Conservation (phyloP, 1,284 basidiomycete genomes). For the Bjerkandera adusta region DNA sequence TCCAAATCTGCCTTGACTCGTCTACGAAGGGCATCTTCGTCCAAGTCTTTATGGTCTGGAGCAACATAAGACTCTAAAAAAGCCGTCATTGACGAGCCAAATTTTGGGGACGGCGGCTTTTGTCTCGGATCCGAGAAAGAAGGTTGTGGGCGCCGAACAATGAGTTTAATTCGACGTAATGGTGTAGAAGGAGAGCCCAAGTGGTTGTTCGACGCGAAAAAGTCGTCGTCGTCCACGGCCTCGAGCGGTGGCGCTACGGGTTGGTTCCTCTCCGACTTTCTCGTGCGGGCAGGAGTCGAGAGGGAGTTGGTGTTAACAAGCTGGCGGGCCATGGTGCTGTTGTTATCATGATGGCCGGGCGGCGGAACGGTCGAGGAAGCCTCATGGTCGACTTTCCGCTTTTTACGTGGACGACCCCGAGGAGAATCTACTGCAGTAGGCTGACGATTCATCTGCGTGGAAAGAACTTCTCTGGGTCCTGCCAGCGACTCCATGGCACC, state of each 20-base stretch:
- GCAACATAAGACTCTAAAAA: slow-evolving; percentile 62
- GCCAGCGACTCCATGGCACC: no score
- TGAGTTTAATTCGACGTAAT: slow-evolving; percentile 63
- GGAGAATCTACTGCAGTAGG: no score
- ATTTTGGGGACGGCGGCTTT: slow-evolving; percentile 49
- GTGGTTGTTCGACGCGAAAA: no score
- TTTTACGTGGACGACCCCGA: no score
- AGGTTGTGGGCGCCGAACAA: slow-evolving; percentile 62
- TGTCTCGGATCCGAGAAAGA: slow-evolving; percentile 68
- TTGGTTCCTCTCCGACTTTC: neutral
- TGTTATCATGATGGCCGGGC: no score
- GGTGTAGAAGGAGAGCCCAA: slow-evolving; percentile 10
- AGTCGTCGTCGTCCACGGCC: neutral
- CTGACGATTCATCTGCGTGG: no score
- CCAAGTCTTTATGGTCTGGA: slow-evolving; percentile 48
- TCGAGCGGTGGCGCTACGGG: neutral
- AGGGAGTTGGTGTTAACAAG: no score
- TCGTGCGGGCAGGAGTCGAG: no score
- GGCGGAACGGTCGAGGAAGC: no score
- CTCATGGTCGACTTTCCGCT: no score
- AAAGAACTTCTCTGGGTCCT: no score
- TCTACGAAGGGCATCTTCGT: slow-evolving; percentile 39
- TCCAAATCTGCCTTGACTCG: slow-evolving; percentile 49
- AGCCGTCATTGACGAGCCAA: slow-evolving; percentile 50
- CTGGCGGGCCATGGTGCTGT: no score